Conservation (phyloP, 1,139 yeast species). For the Barnettozyma hawaiiensis region DNA sequence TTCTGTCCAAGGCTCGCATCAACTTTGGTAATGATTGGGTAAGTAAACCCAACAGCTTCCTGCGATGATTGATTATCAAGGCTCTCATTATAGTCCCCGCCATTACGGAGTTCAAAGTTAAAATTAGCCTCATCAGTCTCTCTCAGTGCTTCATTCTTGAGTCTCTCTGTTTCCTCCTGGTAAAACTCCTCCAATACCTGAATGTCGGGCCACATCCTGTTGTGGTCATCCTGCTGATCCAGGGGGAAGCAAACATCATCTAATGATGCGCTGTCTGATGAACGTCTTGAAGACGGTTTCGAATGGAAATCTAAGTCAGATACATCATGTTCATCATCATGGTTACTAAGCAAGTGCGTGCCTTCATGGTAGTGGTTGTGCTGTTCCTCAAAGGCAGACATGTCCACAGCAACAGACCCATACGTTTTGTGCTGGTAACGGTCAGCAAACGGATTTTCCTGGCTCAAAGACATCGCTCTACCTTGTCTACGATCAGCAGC, state of each 20-base stretch:
- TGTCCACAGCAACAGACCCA: slow-evolving; percentile 13
- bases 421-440: slow-evolving; percentile 1
- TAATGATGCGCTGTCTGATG: slow-evolving; percentile 65
- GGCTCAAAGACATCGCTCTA: background rate
- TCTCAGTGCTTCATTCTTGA: slow-evolving; percentile 37
- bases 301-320: slow-evolving; percentile 34
- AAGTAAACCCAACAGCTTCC: slow-evolving; percentile 33
- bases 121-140: slow-evolving; percentile 37
- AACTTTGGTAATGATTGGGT: slow-evolving; percentile 36
- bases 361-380: background rate
- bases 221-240: slow-evolving; percentile 42
- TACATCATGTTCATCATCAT: slow-evolving; percentile 19
- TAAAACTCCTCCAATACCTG: slow-evolving; percentile 70
- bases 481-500: background rate
- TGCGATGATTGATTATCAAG: slow-evolving; percentile 21
- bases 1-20: slow-evolving; percentile 27
- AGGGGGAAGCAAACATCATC: slow-evolving; percentile 87
- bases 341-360: slow-evolving; percentile 2
- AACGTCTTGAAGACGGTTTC: slow-evolving; percentile 67
- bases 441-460: background rate
- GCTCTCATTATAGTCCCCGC: slow-evolving; percentile 13
- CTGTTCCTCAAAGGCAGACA: slow-evolving; percentile 8
- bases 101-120: slow-evolving; percentile 26
- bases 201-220: slow-evolving; percentile 74
- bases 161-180: slow-evolving; percentile 54